phyloP scores from a whole-genome alignment of 257 asterid species.

The Scutellaria galericulata region DNA sequence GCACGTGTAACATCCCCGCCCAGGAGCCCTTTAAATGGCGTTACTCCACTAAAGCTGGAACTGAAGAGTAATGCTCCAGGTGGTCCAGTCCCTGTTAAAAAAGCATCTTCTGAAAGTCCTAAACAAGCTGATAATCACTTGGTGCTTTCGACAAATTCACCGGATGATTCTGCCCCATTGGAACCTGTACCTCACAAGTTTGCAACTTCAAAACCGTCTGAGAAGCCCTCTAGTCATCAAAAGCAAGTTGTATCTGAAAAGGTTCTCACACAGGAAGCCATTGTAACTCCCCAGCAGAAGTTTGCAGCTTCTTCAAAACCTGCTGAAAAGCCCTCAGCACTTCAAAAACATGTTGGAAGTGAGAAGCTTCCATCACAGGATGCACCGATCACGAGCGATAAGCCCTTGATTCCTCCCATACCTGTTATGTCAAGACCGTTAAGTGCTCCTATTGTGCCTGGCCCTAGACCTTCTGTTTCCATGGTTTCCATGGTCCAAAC shows the following conservation, averaged over 20 bases:
- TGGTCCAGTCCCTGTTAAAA: constrained; percentile 43
- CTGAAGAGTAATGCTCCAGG: constrained; percentile 39
- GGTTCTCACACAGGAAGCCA: constrained; percentile 37
- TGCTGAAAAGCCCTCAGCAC: constrained; percentile 39
- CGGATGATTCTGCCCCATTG: constrained; percentile 43
- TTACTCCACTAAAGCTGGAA: constrained; percentile 43
- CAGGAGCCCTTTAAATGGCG: constrained; percentile 55
- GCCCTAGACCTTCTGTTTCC: constrained; percentile 57
- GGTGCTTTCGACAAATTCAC: constrained; percentile 34
- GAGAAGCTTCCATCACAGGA: constrained; percentile 45
- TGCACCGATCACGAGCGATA: constrained; percentile 44
- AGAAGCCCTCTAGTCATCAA: constrained; percentile 42
- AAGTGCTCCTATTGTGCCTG: constrained; percentile 78
- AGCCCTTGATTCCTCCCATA: constrained; percentile 45
- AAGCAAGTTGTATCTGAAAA: constrained; percentile 41
- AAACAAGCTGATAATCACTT: constrained; percentile 47
- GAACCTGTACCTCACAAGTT: constrained; percentile 45
- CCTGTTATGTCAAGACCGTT: constrained; percentile 75
- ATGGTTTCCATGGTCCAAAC: constrained; percentile 61
- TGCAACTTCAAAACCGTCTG: constrained; percentile 43
- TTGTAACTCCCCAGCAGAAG: constrained; percentile 37
- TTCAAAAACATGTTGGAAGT: constrained; percentile 33
- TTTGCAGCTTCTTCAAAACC: constrained; percentile 45
- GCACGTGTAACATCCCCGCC: constrained; percentile 47
- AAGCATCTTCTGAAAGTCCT: constrained; percentile 48